Evolutionary conservation across 768 basidiomycete species (phyloP), one percentile per base, ranked within the genome.

Genomic region (Lentinula detonsa): DNA sequence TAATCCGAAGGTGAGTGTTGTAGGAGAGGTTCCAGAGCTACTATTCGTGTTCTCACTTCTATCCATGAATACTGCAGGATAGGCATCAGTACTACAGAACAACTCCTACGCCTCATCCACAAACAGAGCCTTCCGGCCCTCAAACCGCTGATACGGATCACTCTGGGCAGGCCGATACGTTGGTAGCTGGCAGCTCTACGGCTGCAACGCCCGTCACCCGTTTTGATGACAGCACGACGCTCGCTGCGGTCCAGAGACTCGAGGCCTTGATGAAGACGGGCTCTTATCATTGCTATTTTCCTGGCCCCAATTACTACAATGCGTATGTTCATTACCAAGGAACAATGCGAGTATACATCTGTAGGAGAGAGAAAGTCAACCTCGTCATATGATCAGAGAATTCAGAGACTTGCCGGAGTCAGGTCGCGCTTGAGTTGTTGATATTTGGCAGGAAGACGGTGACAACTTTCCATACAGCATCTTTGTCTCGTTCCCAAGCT

Each of bases 401-500:
- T 16, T 21, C 48, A 23, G 23, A 49, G 5, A 51, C 28, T 16
- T 35, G 15, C 28, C 50, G 7, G 37, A 39, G 7, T 13, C 37
- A 39, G 13, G 13, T 39, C 13, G 13, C 1, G 37, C 37, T 34
- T 51, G 10, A 31, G 23, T 10, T 4, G 35, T 39, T 15, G 18
- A 2, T 13, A 11, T 13, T n/a, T 73, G 23, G 72, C 65, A 6
- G 68, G 59, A 90, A 91, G 28, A 92, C 21, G 1, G 88, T 90
- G 56, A 90, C 74, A 18, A 91, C 83, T 65, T 78, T 86, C 93
- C 93, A 94, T 0, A 80, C 68, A 2, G 91, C 88, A 65, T 90
- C 90, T 64, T 88, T 92, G 6, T 91, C 93, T 62, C 81, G 80
- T 67, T 94, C 92, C 92, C 93, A 94, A 64, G 91, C 92, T 64